Evolutionary conservation across 2,329 filamentous ascomycete species (phyloP), one percentile per base, ranked within the genome.

Genomic region (Bertia moriformis): DNA sequence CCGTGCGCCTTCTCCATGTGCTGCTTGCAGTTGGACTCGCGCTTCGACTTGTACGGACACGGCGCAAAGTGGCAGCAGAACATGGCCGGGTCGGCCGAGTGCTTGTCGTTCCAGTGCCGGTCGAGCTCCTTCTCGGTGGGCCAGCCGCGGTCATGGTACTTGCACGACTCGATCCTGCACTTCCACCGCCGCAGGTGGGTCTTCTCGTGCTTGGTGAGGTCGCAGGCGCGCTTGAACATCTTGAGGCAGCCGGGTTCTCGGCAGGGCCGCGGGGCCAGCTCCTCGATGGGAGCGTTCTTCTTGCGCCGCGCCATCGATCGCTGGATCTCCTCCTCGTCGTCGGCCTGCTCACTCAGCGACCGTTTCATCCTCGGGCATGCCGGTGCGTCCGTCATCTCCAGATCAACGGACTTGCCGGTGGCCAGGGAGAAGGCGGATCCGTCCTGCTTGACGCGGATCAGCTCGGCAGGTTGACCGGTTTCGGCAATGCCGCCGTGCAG

Each of bases 111-210:
- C 60, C 86, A 73, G 59, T 98, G 91, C 39, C 91, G 83, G 50
- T 94, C 88, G 61, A 88, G 83, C 63, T 96, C 91, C 63, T 98
- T 96, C 62, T 96, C 88, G 0, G 91, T 96, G 3, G 91, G 89
- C 83, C 89, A 96, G 38, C 91, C 91, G 49, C 83, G 77, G 22
- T 81, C 73, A 56, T 83, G 77, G 59, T 94, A 96, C 56, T 93
- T 93, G 82, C 91, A 96, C 36, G 73, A 78, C 30, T 71, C 54
- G 17, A 84, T 67, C 4, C 78, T 72, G 60, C 91, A 98, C 66
- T 98, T 98, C 83, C 84, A 95, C 7, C 89, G 91, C 24, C 91
- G 83, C 41, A 85, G 87, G 59, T 98, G 91, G 0, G 89, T 96
- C 69, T 96, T 98, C 64, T 93, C 83, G 61, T 98, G 91, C 68